Evolutionary conservation across 2,329 filamentous ascomycete genomes (phyloP).

Genomic region (Nannizziopsis arthrosporioides): DNA sequence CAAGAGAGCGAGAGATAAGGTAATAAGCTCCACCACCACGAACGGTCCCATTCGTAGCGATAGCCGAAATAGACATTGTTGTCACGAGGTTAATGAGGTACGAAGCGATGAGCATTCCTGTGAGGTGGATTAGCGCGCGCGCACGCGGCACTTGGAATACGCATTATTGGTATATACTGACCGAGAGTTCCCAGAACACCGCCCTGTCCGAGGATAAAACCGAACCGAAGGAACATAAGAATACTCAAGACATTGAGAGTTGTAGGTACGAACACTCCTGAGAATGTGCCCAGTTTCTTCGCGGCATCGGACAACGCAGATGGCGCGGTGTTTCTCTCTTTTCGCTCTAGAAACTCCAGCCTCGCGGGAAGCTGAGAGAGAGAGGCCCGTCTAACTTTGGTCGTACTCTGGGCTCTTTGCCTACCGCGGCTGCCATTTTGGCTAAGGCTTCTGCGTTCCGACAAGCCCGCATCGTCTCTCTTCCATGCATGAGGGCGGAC

Average conservation of each 20-base stretch:
- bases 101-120: conserved; percentile 60
- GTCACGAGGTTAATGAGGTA: conserved; percentile 76
- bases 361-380: conserved; percentile 13
- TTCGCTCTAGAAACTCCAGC: conserved; percentile 21
- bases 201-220: conserved; percentile 68
- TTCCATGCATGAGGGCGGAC: neutral
- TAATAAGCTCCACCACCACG: conserved; percentile 82
- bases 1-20: conserved; percentile 71
- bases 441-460: neutral
- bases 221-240: conserved; percentile 84
- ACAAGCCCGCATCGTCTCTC: neutral
- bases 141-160: no score
- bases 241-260: conserved; percentile 81
- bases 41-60: conserved; percentile 81
- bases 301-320: conserved; percentile 22
- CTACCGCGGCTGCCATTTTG: neutral
- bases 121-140: conserved; percentile 15
- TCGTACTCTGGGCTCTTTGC: conserved; percentile 8
- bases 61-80: conserved; percentile 73
- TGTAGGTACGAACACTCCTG: conserved; percentile 77
- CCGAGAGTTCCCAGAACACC: conserved; percentile 70
- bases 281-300: conserved; percentile 63
- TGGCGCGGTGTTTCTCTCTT: conserved; percentile 22
- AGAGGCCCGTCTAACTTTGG: conserved; percentile 12
- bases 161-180: conserved; percentile 30